Base-by-base conservation (phyloP, 2,329 filamentous ascomycete species). In the Grosmannia clavigera region DNA sequence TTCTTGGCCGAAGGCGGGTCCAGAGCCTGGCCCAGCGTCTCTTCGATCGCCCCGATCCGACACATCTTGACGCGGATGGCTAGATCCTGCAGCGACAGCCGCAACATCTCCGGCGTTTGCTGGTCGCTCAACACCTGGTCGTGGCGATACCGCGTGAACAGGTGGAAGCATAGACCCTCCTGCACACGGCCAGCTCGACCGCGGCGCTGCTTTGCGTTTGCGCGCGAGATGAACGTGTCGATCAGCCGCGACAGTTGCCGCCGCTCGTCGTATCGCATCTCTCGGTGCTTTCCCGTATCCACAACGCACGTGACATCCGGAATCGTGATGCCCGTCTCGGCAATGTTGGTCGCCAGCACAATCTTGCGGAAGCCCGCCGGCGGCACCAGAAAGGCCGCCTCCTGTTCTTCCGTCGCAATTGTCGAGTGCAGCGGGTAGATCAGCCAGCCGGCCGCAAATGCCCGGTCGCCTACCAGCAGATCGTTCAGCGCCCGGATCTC, bases 51-150 rank as follows among this genome's bases (percentile, higher is more conserved):
- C 12, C 94, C 94, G 52, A 99, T 82, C 68, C 95, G 95, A 77
- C 92, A 99, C 54, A 96, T 96, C 74, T 99, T 99, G 65, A 97
- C 92, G 10, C 94, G 85, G 70, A 99, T 92, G 5, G 95, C 91
- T 12, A 99, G 78, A 68, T 99, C 94, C 71, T 99, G 94, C 12
- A 99, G 77, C 0, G 94, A 96, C 4, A 99, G 77, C 0, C 94
- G 87, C 50, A 99, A 82, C 84, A 99, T 95, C 71, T 99, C 94
- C 0, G 94, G 95, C 0, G 90, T 96, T 74, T 97, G 94, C 69
- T 96, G 90, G 63, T 95, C 91, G 57, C 85, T 85, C 81, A 97
- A 90, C 66, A 87, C 71, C 61, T 83, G 83, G 69, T 97, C 92
- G 69, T 96, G 90, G 9, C 92, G 84, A 67, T 91, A 82, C 67